Percentiles rank a stretch among this genome's conserved stretches.
Conservation (phyloP, 2,329 filamentous ascomycete species). For the Dactylellina cionopaga region DNA sequence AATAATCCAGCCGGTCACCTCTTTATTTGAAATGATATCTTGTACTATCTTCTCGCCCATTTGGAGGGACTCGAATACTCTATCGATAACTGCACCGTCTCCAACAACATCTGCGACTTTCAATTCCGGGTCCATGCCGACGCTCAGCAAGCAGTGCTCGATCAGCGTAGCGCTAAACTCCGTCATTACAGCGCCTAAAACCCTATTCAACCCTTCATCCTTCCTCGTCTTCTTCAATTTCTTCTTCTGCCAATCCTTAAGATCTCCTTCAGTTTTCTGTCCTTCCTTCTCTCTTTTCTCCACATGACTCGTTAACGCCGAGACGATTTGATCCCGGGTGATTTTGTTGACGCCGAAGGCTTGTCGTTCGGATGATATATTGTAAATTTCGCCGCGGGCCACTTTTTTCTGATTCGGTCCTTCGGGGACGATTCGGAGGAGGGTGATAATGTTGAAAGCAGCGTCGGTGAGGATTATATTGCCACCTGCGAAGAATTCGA, state of each 20-base stretch:
- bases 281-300: conserved; percentile 60
- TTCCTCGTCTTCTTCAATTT: conserved; percentile 79
- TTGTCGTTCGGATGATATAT: conserved; percentile 63
- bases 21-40: conserved; percentile 71
- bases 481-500: conserved; percentile 96
- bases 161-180: conserved; percentile 88
- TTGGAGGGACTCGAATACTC: conserved; percentile 74
- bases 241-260: conserved; percentile 63
- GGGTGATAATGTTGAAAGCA: conserved; percentile 80
- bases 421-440: conserved; percentile 78
- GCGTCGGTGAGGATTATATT: conserved; percentile 93
- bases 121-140: conserved; percentile 74
- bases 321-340: conserved; percentile 76
- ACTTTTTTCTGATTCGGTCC: conserved; percentile 86
- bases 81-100: conserved; percentile 71
- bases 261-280: conserved; percentile 54
- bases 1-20: conserved; percentile 85
- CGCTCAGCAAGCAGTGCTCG: conserved; percentile 80
- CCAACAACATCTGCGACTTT: conserved; percentile 76
- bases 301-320: conserved; percentile 72
- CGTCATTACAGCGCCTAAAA: conserved; percentile 82
- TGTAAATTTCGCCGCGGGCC: conserved; percentile 79
- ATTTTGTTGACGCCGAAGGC: conserved; percentile 18
- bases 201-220: conserved; percentile 79
- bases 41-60: conserved; percentile 76